phyloP scores from a whole-genome alignment of 768 basidiomycete species.

The Naganishia kalamii region DNA sequence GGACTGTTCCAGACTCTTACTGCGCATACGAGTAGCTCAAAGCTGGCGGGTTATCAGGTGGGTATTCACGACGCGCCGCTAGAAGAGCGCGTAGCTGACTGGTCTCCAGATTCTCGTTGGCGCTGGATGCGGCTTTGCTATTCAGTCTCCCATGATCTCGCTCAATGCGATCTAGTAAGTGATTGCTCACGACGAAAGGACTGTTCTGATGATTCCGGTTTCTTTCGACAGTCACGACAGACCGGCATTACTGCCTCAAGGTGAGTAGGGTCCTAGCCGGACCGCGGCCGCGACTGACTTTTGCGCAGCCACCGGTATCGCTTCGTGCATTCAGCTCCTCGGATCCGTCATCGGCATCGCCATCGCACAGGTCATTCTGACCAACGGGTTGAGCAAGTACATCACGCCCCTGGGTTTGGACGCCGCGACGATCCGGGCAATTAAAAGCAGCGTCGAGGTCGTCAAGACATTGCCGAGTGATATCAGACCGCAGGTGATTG shows the following conservation, averaged over 20 bases:
- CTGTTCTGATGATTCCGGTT: slow-evolving; percentile 3
- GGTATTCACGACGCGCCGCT: not conserved
- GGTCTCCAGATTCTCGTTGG: slow-evolving; percentile 29
- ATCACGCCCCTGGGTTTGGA: slow-evolving; percentile 36
- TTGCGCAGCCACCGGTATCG: slow-evolving; percentile 33
- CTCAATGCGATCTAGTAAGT: slow-evolving; percentile 36
- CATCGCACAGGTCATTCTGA: slow-evolving; percentile 30
- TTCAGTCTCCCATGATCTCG: slow-evolving; percentile 41
- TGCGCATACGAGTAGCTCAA: slow-evolving; percentile 35
- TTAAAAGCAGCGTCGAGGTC: slow-evolving; percentile 28
- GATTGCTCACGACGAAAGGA: not conserved
- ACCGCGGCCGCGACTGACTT: not conserved
- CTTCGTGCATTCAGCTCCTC: slow-evolving; percentile 39
- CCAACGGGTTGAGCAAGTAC: slow-evolving; percentile 13
- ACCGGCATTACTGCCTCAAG: slow-evolving; percentile 26
- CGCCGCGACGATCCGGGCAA: slow-evolving; percentile 27
- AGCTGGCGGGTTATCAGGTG: slow-evolving; percentile 49
- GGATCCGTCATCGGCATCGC: slow-evolving; percentile 40
- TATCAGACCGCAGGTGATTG: slow-evolving; percentile 31
- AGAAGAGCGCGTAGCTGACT: too few relatives aligned
- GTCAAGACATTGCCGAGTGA: slow-evolving; percentile 30
- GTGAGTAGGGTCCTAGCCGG: not conserved
- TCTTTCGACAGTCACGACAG: slow-evolving; percentile 6
- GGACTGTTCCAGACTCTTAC: slow-evolving; percentile 48
- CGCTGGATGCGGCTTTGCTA: slow-evolving; percentile 44